A percentile compares a stretch with the other conserved stretches of the same genome.
phyloP scores from a whole-genome alignment of 202 grass and related monocot species.

The Setaria italica region DNA sequence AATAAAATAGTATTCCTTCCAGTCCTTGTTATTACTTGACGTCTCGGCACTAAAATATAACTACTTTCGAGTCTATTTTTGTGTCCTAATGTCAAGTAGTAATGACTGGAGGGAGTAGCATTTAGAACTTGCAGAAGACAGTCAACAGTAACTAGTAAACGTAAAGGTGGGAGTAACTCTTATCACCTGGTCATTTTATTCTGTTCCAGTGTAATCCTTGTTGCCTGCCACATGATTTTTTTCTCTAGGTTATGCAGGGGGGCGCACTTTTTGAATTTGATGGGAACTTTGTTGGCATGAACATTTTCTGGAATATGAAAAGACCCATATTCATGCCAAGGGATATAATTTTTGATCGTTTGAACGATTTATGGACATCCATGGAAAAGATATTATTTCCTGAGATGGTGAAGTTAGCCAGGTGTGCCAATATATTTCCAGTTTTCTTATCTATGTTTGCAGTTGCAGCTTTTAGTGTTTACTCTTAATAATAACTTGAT shows the following conservation, averaged over 20 bases:
- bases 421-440: constrained; percentile 1
- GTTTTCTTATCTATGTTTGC: neutral
- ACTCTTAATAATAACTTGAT: neutral
- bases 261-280: neutral
- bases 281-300: constrained; percentile 24
- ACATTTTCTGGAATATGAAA: constrained; percentile 1
- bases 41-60: too few relatives aligned
- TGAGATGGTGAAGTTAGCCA: neutral
- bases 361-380: neutral
- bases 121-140: neutral
- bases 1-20: neutral
- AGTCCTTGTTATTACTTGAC: too few relatives aligned
- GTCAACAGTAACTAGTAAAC: neutral
- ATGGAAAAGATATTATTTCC: neutral
- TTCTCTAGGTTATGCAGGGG: neutral
- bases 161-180: neutral
- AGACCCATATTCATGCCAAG: neutral
- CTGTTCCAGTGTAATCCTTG: neutral
- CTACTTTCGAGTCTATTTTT: too few relatives aligned
- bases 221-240: neutral
- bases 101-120: neutral
- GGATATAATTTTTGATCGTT: neutral
- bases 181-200: neutral
- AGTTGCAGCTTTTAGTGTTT: neutral
- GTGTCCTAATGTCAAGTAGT: too few relatives aligned